Conservation (phyloP, 2,329 filamentous ascomycete species). For the Fusarium sublunatum region DNA sequence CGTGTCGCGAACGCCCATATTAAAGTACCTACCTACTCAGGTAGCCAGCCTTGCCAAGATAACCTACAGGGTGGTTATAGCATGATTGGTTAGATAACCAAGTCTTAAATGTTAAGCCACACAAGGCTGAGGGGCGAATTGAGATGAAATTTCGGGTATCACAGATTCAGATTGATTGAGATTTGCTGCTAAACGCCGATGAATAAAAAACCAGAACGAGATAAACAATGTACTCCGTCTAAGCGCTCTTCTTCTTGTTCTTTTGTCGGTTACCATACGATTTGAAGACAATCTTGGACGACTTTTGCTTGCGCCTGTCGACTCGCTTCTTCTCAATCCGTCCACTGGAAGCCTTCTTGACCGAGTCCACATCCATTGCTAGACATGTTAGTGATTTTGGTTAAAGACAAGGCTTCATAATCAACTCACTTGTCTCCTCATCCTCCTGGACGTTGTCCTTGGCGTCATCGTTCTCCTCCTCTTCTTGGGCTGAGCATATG, state of each 20-base stretch:
- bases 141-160: constrained; percentile 41
- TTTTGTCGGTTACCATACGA: constrained; percentile 65
- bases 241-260: constrained; percentile 56
- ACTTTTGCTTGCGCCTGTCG: constrained; percentile 67
- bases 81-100: constrained; percentile 32
- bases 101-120: constrained; percentile 38
- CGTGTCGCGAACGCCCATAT: constrained; percentile 37
- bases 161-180: constrained; percentile 44
- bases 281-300: constrained; percentile 68
- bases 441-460: constrained; percentile 48
- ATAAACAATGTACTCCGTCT: constrained; percentile 15
- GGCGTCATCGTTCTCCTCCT: constrained; percentile 44
- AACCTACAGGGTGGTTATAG: constrained; percentile 26
- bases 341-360: constrained; percentile 56
- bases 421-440: constrained; percentile 42
- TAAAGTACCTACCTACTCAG: too few relatives aligned
- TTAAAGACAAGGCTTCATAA: constrained; percentile 13
- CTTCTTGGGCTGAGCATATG: constrained; percentile 42
- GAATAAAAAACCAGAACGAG: constrained; percentile 26
- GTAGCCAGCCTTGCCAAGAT: constrained; percentile 42
- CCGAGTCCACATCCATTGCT: constrained; percentile 69
- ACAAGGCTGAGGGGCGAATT: constrained; percentile 41
- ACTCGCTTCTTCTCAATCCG: constrained; percentile 62
- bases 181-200: constrained; percentile 45
- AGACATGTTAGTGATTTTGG: constrained; percentile 24